These are phyloP conservation scores for Saprolegnia diclina DNA, from an alignment of 352 stramenopile species.

Conservation along the genomic window DNA sequence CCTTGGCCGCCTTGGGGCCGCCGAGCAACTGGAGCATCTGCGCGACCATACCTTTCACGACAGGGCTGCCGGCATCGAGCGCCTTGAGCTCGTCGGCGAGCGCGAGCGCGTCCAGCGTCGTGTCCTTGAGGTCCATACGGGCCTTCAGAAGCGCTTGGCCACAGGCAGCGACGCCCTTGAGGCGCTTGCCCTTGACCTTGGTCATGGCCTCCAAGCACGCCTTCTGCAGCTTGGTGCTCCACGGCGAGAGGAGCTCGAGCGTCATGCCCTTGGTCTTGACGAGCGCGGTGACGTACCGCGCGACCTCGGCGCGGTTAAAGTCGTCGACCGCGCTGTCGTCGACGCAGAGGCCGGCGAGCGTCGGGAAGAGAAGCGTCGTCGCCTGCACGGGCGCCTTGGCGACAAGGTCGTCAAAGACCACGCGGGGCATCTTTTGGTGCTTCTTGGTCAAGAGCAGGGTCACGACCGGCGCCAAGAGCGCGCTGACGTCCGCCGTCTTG, in stretches of 20 bases:
- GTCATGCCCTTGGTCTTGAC: slow-evolving; percentile 49
- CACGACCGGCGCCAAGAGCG: slow-evolving; percentile 34
- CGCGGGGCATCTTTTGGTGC: slow-evolving; percentile 65
- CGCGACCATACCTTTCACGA: slow-evolving; percentile 68
- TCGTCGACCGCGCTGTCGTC: slow-evolving; percentile 45
- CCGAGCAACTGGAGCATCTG: slow-evolving; percentile 36
- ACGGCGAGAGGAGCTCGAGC: slow-evolving; percentile 34
- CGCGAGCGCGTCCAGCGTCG: slow-evolving; percentile 25
- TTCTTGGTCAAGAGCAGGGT: slow-evolving; percentile 77
- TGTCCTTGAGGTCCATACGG: slow-evolving; percentile 35
- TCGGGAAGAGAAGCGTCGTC: slow-evolving; percentile 39
- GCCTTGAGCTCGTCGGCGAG: slow-evolving; percentile 35
- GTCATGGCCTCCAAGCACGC: slow-evolving; percentile 39
- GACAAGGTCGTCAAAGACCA: slow-evolving; percentile 62
- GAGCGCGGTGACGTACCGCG: slow-evolving; percentile 61
- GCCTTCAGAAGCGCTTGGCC: slow-evolving; percentile 62
- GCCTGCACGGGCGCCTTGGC: slow-evolving; percentile 43
- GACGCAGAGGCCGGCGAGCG: slow-evolving; percentile 45
- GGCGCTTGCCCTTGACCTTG: slow-evolving; percentile 49
- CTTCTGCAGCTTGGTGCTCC: slow-evolving; percentile 36
- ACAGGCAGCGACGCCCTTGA: slow-evolving; percentile 66
- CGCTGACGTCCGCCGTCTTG: background rate
- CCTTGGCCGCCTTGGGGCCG: slow-evolving; percentile 18
- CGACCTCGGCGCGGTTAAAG: slow-evolving; percentile 72
- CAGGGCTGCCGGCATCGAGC: slow-evolving; percentile 53